Evolutionary conservation across 495 filamentous ascomycete species (phyloP), one percentile per base, ranked within the genome.

Genomic region (Aspergillus panamensis): DNA sequence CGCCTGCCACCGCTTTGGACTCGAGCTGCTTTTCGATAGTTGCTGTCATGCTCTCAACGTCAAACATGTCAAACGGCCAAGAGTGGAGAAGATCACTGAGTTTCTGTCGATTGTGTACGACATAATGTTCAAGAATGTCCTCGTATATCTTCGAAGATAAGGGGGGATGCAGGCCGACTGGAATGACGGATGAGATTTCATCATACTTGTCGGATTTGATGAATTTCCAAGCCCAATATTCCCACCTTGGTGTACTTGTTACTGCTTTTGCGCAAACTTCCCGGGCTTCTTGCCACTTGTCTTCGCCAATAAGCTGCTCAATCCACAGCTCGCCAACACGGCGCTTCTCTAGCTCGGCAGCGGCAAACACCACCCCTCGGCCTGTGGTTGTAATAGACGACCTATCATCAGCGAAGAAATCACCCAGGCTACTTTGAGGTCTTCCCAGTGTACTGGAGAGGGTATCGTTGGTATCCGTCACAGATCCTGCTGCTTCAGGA

Each of bases 311-410:
- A 25, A 96, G 81, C 61, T 96, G 89, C 44, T 92, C 85, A 48
- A 97, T 73, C 94, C 94, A 98, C 5, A 91, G 79, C 65, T 96
- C 95, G 20, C 94, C 94, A 61, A 98, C 88, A 12, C 89, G 83
- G 21, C 90, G 84, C 69, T 97, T 98, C 66, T 98, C 94, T 60
- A 89, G 91, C 53, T 95, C 88, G 0, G 87, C 84, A 0, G 86
- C 85, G 0, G 86, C 81, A 12, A 88, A 86, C 52, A 80, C 73
- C 8, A 64, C 60, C 1, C 67, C 61, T 16, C 69, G 68, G 54
- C 70, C 73, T 25, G 71, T 71, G 3, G 73, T 71, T 6, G 68
- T 82, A 4, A 84, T 77, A 8, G 89, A 89, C 14, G 85, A 82
- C 7, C 75, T 77, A 48, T 94, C 89, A 61, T 95, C 91, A 20